These are phyloP conservation scores for Myrica gale DNA, from an alignment of 306 rosid species.

Conservation along the genomic window DNA sequence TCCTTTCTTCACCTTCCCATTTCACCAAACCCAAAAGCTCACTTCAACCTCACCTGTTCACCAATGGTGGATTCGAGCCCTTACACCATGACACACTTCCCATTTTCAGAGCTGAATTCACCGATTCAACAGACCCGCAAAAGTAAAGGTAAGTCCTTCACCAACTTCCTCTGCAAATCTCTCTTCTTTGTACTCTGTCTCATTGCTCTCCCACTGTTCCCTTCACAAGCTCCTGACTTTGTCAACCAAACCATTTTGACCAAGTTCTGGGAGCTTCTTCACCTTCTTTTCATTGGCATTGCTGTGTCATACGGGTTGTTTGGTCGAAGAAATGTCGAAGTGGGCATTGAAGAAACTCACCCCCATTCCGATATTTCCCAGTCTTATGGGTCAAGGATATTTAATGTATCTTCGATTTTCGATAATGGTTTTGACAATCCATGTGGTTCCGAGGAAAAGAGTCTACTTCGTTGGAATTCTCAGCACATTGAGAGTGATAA, in stretches of 20 bases:
- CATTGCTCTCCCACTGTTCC: conserved; percentile 60
- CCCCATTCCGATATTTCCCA: conserved; percentile 37
- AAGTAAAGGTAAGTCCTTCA: conserved; percentile 50
- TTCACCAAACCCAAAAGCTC: conserved; percentile 28
- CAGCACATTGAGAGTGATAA: conserved; percentile 40
- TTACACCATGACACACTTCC: conserved; percentile 44
- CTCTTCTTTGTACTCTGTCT: conserved; percentile 44
- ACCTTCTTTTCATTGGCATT: conserved; percentile 77
- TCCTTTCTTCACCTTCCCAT: conserved; percentile 39
- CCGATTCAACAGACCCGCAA: conserved; percentile 40
- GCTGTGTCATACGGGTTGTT: conserved; percentile 82
- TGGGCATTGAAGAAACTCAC: conserved; percentile 38
- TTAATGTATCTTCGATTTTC: conserved; percentile 51
- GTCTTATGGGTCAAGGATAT: conserved; percentile 61
- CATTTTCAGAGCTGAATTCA: conserved; percentile 34
- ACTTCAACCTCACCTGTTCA: conserved; percentile 14
- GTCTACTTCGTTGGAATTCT: conserved; percentile 39
- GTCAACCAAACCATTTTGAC: conserved; percentile 50
- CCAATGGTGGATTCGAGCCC: conserved; percentile 63
- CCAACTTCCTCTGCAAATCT: conserved; percentile 49
- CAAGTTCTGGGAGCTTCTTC: conserved; percentile 81
- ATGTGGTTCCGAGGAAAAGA: conserved; percentile 49
- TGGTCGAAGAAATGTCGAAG: conserved; percentile 57
- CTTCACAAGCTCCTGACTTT: conserved; percentile 90
- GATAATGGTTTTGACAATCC: conserved; percentile 51